Evolutionary conservation across 176 grass and related monocot genomes (phyloP), one percentile per base, ranked within the genome.

Genomic region (Oryza glumipatula): DNA sequence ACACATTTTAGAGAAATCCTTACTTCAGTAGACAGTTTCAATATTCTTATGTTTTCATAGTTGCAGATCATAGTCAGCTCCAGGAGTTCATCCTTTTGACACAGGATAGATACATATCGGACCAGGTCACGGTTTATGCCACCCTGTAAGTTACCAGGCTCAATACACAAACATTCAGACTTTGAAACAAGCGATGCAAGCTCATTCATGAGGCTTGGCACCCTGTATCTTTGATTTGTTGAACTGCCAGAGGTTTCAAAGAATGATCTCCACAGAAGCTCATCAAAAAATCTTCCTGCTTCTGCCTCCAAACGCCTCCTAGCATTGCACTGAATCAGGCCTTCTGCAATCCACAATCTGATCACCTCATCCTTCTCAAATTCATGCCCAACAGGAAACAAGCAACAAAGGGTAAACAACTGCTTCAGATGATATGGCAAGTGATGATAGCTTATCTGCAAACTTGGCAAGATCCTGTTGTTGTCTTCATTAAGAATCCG

Each of bases 371-470:
- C 89, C 38, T 85, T 88, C 67, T 85, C 70, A 72, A 91, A 91
- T 70, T 79, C 65, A 78, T 78, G 80, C 9, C 82, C 82, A 82
- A 65, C 65, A 81, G 85, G 89, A 44, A 88, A 85, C 14, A 91
- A 39, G 28, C 33, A 84, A 52, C 85, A 91, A 73, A 85, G 87
- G 63, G 85, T 70, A 45, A 88, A 88, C 15, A 86, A 78, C 61
- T 76, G 77, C 78, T 91, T 88, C 73, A 88, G 23, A 67, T 63
- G 79, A 83, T 85, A 95, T 15, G 82, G 58, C 76, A 92, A 78
- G 74, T 95, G 90, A 38, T 90, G 85, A 64, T 95, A 95, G 66
- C 90, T 92, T 65, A 92, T 88, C 70, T 86, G 79, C 41, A 95
- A 88, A 39, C 82, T 92, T 6, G 90, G 58, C 16, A 85, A 78